Base-by-base conservation (phyloP, 805 yeast species). In the Pichia ethanolica region DNA sequence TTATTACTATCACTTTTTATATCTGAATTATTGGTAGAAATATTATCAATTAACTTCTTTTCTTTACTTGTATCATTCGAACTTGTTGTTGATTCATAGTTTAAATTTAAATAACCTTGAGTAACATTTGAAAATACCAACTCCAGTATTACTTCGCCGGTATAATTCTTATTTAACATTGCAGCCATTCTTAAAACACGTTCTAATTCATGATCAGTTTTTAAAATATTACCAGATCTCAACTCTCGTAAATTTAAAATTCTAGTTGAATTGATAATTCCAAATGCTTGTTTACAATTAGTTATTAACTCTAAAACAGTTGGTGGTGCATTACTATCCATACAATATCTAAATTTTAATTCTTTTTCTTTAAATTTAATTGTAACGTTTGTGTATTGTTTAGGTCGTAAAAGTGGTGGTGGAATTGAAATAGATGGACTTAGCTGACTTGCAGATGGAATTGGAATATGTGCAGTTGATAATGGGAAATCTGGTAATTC, bases 291-390 rank as follows among this genome's bases (percentile, higher is more conserved):
- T 48, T 79, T 79, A 13, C 88, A 89, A 61, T 89, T 89, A 49
- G 85, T 86, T 11, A 89, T 58, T n/a, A 90, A 67, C 65, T 90
- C 98, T 32, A 74, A 59, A 38, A 82, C 68, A 0, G 93, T 83
- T 3, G 98, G 98, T 7, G 95, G 84, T 0, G 95, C 84, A 42
- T 84, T 78, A 54, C 80, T 78, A 43, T 72, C 65, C 5, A 80
- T 73, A 12, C 86, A 79, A 63, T 76, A 90, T 4, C 79, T 75
- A 59, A 90, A 84, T 42, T 81, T 77, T 47, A 89, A 74, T 30
- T 69, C 71, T 35, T 77, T 74, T 7, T 75, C 69, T 12, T 78
- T 73, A 59, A 78, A 86, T 50, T 71, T 72, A 27, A 86, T 65
- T 5, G 68, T 57, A 4, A 77, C 78, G 4, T 70, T 67, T 38